Evolutionary conservation across 2,329 filamentous ascomycete genomes (phyloP), one percentile per base, ranked within the genome.

Genomic region (Zymoseptoria tritici): DNA sequence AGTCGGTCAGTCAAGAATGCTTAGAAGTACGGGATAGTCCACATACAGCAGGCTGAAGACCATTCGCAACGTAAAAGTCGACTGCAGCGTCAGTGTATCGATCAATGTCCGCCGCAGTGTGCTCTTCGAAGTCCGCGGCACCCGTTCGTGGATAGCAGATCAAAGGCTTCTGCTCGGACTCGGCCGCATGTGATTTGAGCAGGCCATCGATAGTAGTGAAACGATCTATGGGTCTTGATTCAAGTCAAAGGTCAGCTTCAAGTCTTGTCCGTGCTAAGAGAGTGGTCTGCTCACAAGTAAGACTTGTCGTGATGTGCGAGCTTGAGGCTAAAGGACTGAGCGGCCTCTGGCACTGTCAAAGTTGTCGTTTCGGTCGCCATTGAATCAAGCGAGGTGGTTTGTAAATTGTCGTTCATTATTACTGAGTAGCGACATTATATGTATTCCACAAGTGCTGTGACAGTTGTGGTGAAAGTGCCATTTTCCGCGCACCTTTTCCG

Each of bases 121-220:
- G 65, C 50, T 71, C 66, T 59, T 71, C 70, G 29, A 66, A 73
- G 42, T 72, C 71, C 4, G 64, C 60, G 22, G 69, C 66, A 7
- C 63, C 64, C 1, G 58, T 55, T 19, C 61, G 59, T 2, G 71
- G 71, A 57, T 71, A 72, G 60, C 68, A 71, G 9, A 72, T 68
- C 49, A 71, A 56, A 9, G 71, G 67, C n/a, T 60, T 64, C 46
- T 72, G 68, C 36, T 68, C 65, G 6, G 55, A 13, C 52, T 72
- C 67, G 13, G 63, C 60, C 20, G 71, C 71, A 60, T 72, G 68
- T n/a, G 60, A 66, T 55, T 68, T 68, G 19, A 73, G 64, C 7
- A 73, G 50, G 24, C 71, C 70, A 52, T 72, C 70, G 57, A 73
- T 72, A 2, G 71, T 73, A 11, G 62, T 57, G 64, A 67, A 71